Base-by-base conservation (phyloP, 345 rosid genomes). In the Eucalyptus regnans region DNA sequence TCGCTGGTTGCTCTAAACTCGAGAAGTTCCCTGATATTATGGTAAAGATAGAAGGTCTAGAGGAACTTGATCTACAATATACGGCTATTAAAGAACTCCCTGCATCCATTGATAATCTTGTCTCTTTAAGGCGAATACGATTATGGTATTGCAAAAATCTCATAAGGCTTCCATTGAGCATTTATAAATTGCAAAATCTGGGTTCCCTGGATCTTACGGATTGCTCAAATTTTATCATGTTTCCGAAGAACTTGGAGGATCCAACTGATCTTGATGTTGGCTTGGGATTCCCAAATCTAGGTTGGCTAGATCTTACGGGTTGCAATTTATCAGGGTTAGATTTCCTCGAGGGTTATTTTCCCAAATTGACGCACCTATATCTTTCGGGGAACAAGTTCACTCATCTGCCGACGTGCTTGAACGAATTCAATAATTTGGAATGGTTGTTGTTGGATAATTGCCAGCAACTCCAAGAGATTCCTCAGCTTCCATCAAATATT, bases 181-280 rank as follows among this genome's bases (percentile, higher is more conserved):
- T 58, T 58, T 58, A 25, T 58, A 58, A 25, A 25, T 58, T 58
- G n/a, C 64, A 58, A 58, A 58, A 58, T 58, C 64, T 58, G 14
- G 1, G 0, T 0, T 0, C 0, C 1, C 1, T 56, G 12, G 0
- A 0, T 5, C 4, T 56, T 56, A 0, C 0, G 0, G 0, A 5
- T 56, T 56, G 62, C 62, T 9, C 62, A 0, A 56, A 56, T 56
- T 56, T 56, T 4, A 9, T 9, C 29, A 8, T 0, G 1, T 56
- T 56, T 23, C 12, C 62, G 1, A 56, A 23, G 27, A 56, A 22
- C 12, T 22, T 56, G 29, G 62, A 56, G 29, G 62, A 56, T 17
- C 7, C 56, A 52, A 52, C 20, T 52, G 4, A 52, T 16, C 56
- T 5, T 52, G 22, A 52, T 17, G 62, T 5, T 0, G 2, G 27